These are phyloP conservation scores for Limnanthes douglasii DNA, from an alignment of 345 rosid genomes.

Conservation along the genomic window DNA sequence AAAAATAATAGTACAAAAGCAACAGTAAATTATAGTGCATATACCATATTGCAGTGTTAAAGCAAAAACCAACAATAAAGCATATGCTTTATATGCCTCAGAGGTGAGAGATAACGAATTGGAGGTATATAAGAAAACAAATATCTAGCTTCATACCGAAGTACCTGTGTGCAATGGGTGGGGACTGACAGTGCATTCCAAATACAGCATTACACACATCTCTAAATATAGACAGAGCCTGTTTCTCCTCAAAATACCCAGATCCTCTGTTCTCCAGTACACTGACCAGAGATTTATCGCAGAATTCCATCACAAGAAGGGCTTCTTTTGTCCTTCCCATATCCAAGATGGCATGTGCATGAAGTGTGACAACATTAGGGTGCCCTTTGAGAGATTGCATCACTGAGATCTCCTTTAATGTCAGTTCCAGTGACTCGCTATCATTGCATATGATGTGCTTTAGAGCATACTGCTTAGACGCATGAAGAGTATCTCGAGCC, in stretches of 20 bases:
- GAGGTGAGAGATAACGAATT: too few species aligned
- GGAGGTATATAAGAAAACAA: too few species aligned
- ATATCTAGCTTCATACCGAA: not conserved
- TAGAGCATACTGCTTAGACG: constrained; percentile 77
- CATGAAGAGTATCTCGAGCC: constrained; percentile 54
- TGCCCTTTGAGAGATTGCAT: constrained; percentile 81
- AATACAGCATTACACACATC: constrained; percentile 91
- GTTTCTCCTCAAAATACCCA: constrained; percentile 79
- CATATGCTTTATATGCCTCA: not conserved
- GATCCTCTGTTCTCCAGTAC: constrained; percentile 76
- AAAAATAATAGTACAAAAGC: too few species aligned
- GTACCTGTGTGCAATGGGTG: constrained; percentile 95
- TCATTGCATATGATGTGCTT: constrained; percentile 94
- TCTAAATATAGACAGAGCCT: constrained; percentile 56
- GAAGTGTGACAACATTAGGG: constrained; percentile 67
- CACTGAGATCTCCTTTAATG: constrained; percentile 65
- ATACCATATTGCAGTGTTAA: not conserved
- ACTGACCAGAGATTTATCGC: constrained; percentile 76
- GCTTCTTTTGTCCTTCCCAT: constrained; percentile 94
- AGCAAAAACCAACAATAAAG: not conserved
- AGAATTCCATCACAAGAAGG: constrained; percentile 79
- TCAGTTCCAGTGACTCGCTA: constrained; percentile 64
- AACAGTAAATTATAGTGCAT: too few species aligned
- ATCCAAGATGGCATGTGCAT: constrained; percentile 58
- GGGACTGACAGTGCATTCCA: constrained; percentile 89